Evolutionary conservation across 75 land plant genomes (phyloP).

Genomic region (Isoetes taiwanensis): DNA sequence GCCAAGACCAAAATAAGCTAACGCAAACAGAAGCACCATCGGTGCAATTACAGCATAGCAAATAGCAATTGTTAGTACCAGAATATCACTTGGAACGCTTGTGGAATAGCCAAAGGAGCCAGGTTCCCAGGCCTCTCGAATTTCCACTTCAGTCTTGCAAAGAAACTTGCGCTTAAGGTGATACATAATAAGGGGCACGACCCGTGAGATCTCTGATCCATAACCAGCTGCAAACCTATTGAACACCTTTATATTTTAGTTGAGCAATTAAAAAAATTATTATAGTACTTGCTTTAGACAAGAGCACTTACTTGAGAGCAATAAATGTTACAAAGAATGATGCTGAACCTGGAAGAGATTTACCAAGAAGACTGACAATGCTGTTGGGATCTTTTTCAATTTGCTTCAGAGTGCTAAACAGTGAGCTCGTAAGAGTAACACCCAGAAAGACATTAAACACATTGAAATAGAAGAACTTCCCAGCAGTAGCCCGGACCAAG

Average conservation of each 20-base stretch:
- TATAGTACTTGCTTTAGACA: neutral
- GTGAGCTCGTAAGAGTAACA: constrained; percentile 53
- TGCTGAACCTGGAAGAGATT: constrained; percentile 51
- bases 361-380: constrained; percentile 33
- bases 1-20: constrained; percentile 64
- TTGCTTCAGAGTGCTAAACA: constrained; percentile 39
- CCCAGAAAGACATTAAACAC: constrained; percentile 85
- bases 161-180: constrained; percentile 65
- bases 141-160: constrained; percentile 74
- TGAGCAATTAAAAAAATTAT: neutral
- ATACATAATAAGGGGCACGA: constrained; percentile 62
- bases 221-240: constrained; percentile 86
- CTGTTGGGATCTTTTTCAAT: constrained; percentile 31
- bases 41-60: constrained; percentile 85
- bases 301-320: constrained; percentile 60
- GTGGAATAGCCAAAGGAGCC: constrained; percentile 50
- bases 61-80: constrained; percentile 58
- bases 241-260: no score
- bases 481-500: constrained; percentile 51
- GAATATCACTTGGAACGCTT: constrained; percentile 67
- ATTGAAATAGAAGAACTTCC: constrained; percentile 79
- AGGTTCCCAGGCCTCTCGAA: constrained; percentile 77
- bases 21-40: constrained; percentile 68
- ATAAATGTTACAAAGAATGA: constrained; percentile 81
- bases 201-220: constrained; percentile 68